Evolutionary conservation across 768 basidiomycete genomes (phyloP), one percentile per base, ranked within the genome.

Genomic region (Glaciozyma antarctica): DNA sequence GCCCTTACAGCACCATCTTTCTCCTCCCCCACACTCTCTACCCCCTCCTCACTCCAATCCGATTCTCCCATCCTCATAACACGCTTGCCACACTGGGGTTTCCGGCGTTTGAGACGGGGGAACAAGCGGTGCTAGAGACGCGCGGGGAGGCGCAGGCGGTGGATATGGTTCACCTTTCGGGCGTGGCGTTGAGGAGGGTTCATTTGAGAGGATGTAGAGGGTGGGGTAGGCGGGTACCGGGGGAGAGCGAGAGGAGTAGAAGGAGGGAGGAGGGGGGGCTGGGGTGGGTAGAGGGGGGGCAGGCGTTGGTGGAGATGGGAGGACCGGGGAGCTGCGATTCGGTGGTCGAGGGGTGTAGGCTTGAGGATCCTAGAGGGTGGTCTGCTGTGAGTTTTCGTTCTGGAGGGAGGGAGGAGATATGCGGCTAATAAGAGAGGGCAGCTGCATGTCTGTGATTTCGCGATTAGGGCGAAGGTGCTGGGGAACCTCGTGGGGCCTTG

Each of bases 61-160:
- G 75, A 43, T 76, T 79, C 69, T 75, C 75, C 10, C 76, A 77
- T 4, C 75, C 76, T 26, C 73, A 75, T 49, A 78, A 78, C 43
- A 76, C 78, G 57, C 67, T 80, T 34, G 76, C 77, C 19, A 80
- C 79, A 0, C 69, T 73, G n/a, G 79, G 78, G 8, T 78, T 76
- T 65, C 79, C 79, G 6, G 68, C 69, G 17, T 65, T 71, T 56
- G 77, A 76, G 4, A 48, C 65, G 21, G 74, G 75, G 7, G 68
- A 74, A n/a, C 68, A 77, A 60, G 78, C 78, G 5, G 68, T 72
- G 32, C 65, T 79, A 16, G 66, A 67, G 34, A 74, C 73, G 26
- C 63, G 75, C 0, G 74, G 76, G 17, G 73, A 75, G 47, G 58
- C 71, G 19, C 66, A 68, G 32, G 76, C 73, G 9, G 76, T 75